Evolutionary conservation across 352 stramenopile species (phyloP).

Genomic region (Globisporangium radiosum): DNA sequence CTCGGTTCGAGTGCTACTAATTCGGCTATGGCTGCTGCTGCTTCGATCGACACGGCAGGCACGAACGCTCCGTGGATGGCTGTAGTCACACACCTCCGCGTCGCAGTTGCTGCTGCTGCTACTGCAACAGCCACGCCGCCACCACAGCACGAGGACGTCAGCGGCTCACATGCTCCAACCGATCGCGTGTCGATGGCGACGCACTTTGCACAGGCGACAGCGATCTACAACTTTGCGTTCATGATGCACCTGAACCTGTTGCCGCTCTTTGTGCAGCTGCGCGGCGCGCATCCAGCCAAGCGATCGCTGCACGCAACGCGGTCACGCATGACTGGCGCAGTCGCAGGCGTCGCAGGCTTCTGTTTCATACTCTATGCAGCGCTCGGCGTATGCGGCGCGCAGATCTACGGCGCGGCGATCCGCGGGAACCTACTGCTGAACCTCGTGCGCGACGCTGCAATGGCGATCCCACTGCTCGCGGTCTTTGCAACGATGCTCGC

Average conservation of each 20-base stretch:
- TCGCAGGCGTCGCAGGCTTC: conserved; percentile 39
- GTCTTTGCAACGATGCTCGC: conserved; percentile 68
- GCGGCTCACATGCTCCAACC: background rate
- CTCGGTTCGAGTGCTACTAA: background rate
- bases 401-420: conserved; percentile 48
- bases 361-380: conserved; percentile 54
- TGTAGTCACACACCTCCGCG: conserved; percentile 4
- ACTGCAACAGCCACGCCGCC: conserved; percentile 17
- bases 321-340: conserved; percentile 3
- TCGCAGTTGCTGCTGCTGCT: conserved; percentile 15
- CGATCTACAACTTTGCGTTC: conserved; percentile 83
- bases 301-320: conserved; percentile 10
- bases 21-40: background rate
- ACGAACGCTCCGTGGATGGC: conserved; percentile 1
- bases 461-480: conserved; percentile 60
- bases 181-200: background rate
- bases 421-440: conserved; percentile 76
- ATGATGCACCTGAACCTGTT: conserved; percentile 83
- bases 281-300: conserved; percentile 44
- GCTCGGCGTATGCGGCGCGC: conserved; percentile 43
- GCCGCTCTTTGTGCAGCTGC: conserved; percentile 67
- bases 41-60: background rate
- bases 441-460: conserved; percentile 59
- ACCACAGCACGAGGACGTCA: background rate
- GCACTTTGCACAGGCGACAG: conserved; percentile 45